phyloP scores from a whole-genome alignment of 441 rosid genomes.

The Dalechampia spathulata region DNA sequence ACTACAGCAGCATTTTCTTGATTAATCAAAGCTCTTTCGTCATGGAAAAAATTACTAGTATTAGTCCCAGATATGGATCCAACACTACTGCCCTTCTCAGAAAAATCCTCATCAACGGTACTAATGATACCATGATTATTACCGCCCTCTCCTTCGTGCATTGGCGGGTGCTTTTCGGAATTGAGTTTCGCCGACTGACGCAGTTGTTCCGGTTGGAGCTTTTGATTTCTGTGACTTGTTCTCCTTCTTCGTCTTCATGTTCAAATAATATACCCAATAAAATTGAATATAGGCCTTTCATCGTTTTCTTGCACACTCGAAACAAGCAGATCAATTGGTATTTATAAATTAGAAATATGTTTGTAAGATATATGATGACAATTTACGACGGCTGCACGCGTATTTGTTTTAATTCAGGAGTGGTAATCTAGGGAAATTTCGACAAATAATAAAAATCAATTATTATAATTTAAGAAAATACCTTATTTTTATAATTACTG shows the following conservation, averaged over 20 bases:
- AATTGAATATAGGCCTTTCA: neutral
- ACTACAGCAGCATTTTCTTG: neutral
- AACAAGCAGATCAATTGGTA: no score
- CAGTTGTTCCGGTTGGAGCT: neutral
- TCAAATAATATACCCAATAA: neutral
- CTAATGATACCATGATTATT: no score
- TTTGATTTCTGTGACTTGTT: neutral
- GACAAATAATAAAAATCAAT: no score
- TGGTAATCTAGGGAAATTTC: no score
- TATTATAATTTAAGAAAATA: no score
- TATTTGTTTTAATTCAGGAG: no score
- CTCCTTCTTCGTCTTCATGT: neutral
- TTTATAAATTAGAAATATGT: no score
- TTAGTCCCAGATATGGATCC: neutral
- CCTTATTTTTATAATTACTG: no score
- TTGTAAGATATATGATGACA: no score
- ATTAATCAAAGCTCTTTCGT: neutral
- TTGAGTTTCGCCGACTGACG: neutral
- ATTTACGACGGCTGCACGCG: no score
- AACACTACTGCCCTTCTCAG: no score
- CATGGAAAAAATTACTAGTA: neutral
- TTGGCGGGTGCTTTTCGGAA: neutral
- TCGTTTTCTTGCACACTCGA: neutral
- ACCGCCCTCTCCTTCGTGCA: neutral
- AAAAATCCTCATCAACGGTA: neutral